These are phyloP conservation scores for Colletotrichum tropicicola DNA, from an alignment of 2,329 filamentous ascomycete species.

Conservation along the genomic window DNA sequence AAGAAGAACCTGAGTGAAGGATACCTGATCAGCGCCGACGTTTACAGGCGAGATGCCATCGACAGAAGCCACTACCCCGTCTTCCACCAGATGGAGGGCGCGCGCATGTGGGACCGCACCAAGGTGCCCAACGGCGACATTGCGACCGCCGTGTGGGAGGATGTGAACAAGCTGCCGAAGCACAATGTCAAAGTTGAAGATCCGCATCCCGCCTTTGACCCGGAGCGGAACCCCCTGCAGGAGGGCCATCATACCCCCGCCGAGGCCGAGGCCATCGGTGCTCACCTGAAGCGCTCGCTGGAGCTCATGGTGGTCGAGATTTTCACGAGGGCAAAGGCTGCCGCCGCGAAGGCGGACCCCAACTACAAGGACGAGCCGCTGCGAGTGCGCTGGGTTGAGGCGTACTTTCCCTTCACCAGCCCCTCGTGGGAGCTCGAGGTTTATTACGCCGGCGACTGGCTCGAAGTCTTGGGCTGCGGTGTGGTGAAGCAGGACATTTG, in stretches of 20 bases:
- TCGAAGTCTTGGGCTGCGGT: slow-evolving; percentile 94
- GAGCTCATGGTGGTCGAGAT: slow-evolving; percentile 92
- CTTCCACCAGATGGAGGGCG: slow-evolving; percentile 99
- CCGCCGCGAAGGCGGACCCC: slow-evolving; percentile 62
- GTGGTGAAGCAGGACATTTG: slow-evolving; percentile 87
- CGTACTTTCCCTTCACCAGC: slow-evolving; percentile 96
- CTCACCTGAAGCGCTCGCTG: slow-evolving; percentile 87
- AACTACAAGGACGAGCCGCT: slow-evolving; percentile 73
- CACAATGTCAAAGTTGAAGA: slow-evolving; percentile 85
- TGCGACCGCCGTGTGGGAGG: slow-evolving; percentile 72
- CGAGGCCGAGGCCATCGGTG: slow-evolving; percentile 83
- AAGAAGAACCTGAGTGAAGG: slow-evolving; percentile 76
- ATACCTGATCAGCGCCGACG: slow-evolving; percentile 92
- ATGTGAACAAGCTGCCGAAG: slow-evolving; percentile 75
- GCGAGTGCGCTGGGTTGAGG: slow-evolving; percentile 92
- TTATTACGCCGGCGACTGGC: slow-evolving; percentile 93
- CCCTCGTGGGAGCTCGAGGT: slow-evolving; percentile 97
- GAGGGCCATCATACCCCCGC: slow-evolving; percentile 72
- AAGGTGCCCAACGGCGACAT: slow-evolving; percentile 67
- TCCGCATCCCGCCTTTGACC: slow-evolving; percentile 79
- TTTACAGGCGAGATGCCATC: slow-evolving; percentile 94
- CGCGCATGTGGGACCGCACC: slow-evolving; percentile 83
- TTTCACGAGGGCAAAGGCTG: slow-evolving; percentile 79
- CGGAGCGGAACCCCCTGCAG: slow-evolving; percentile 86
- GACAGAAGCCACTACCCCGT: slow-evolving; percentile 95